Base-by-base conservation (phyloP, 257 asterid species). In the Gentiana macrophylla region DNA sequence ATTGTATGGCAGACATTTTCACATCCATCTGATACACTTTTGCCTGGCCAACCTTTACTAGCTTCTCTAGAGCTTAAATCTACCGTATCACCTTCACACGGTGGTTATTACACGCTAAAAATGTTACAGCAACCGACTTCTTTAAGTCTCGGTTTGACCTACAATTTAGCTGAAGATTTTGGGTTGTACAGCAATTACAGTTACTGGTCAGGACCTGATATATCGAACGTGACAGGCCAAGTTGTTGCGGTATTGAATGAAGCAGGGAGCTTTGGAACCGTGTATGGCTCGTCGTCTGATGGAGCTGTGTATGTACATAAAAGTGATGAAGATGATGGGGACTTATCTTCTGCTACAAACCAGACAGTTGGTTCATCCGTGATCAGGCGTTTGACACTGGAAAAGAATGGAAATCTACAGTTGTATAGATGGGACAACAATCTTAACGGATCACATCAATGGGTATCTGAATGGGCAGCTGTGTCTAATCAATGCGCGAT, bases 391-490 rank as follows among this genome's bases (percentile, higher is more conserved):
- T 49, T 89, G 54, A 66, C 70, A 33, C 83, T 86, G 0, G 97
- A 86, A 68, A 70, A 72, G 34, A 86, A 89, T 50, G 95, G 97
- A 15, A 89, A 89, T 61, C 68, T 89, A 15, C 74, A 96, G 6
- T 35, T 89, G 57, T 86, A 89, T 43, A 66, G 93, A 48, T 86
- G 97, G 97, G 97, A 81, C 60, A 65, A 72, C 35, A 84, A 86
- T 65, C 81, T 83, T 13, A 83, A 86, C 37, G 97, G 95, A 8
- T 79, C 97, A 0, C 68, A 78, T 6, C 92, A 79, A 56, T 89
- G 97, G 95, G 95, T 86, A 8, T 63, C 92, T 2, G 97, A 89
- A 61, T 86, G 97, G 97, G 95, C 95, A 2, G 95, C 95, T 0
- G 94, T 82, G 41, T 84, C 95, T 9, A 86, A 74, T 24, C 97